Evolutionary conservation across 2,329 filamentous ascomycete genomes (phyloP).

Genomic region (Ophiostoma sp.): DNA sequence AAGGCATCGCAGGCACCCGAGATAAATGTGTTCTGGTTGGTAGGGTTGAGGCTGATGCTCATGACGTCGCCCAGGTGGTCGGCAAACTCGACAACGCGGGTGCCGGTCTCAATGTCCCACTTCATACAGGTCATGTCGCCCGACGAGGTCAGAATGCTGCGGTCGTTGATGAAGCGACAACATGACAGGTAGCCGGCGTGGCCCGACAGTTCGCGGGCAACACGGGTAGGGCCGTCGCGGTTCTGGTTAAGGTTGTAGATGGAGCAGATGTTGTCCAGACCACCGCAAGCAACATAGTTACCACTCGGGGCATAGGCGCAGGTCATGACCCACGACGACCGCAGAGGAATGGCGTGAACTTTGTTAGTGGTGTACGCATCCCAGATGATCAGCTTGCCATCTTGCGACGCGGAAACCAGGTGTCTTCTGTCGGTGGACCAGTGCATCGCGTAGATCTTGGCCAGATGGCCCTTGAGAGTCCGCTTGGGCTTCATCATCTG

Average conservation of each 20-base stretch:
- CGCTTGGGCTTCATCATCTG: slow-evolving; percentile 94
- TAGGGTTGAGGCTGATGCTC: slow-evolving; percentile 99
- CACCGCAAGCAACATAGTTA: slow-evolving; percentile 97
- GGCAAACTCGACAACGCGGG: slow-evolving; percentile 95
- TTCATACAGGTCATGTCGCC: slow-evolving; percentile 99
- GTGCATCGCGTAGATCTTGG: slow-evolving; percentile 99
- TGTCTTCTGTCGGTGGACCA: slow-evolving; percentile 98
- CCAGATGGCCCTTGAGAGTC: slow-evolving; percentile 93
- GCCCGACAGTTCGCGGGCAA: slow-evolving; percentile 90
- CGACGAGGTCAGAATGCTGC: slow-evolving; percentile 94
- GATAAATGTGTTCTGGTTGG: slow-evolving; percentile 98
- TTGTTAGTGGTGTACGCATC: slow-evolving; percentile 99
- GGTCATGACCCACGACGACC: slow-evolving; percentile 99
- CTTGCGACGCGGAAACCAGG: slow-evolving; percentile 94
- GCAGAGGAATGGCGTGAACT: slow-evolving; percentile 93
- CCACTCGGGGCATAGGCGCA: slow-evolving; percentile 97
- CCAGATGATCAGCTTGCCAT: slow-evolving; percentile 99
- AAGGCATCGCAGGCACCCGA: slow-evolving; percentile 99
- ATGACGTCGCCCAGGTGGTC: slow-evolving; percentile 98
- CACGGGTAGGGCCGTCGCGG: slow-evolving; percentile 92
- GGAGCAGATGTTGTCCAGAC: slow-evolving; percentile 98
- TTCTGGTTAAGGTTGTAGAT: slow-evolving; percentile 97
- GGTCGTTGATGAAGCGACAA: slow-evolving; percentile 98
- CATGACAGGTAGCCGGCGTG: slow-evolving; percentile 97
- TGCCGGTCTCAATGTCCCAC: slow-evolving; percentile 97